Base-by-base conservation (phyloP, 192 early-diverging fungal genomes). In the Entomortierella parvispora region DNA sequence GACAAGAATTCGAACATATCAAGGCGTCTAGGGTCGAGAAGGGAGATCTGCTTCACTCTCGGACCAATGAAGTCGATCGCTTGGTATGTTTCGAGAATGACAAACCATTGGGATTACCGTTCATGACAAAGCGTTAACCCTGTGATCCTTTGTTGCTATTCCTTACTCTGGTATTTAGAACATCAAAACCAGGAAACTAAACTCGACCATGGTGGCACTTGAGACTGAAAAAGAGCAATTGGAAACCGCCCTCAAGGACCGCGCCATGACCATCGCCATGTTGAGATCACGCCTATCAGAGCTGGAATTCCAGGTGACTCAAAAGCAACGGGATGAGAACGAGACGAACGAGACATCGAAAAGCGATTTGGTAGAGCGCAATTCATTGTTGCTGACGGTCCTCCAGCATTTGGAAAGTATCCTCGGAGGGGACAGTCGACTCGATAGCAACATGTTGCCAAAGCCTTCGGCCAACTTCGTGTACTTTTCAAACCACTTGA, bases 381-480 rank as follows among this genome's bases (percentile, higher is more conserved):
- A 83, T 52, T 80, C 71, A 17, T 56, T 83, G 23, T 69, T 83
- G 14, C 51, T 81, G 6, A 72, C 69, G 12, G 74, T 76, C 12
- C 69, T 77, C 2, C 72, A 78, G 49, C 69, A 81, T 54, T 43
- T 80, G 1, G 79, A 83, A 47, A 78, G 53, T 28, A 68, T 81
- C 46, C 62, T 82, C 33, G 72, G 72, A 9, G 79, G 69, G n/a
- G 71, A 75, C 34, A 71, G 52, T 56, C 62, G 60, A 29, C 54
- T 66, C 50, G 71, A 75, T 31, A 54, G 53, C 63, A 57, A 72
- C 50, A 43, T 69, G 40, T 45, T 72, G 20, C 82, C 82, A 1
- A 83, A 83, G 29, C 79, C 79, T 4, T 80, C 72, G 0, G 57
- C 64, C 25, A 81, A 83, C 17, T 81, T 83, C 42, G 47, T 47